phyloP scores from a whole-genome alignment of 1,284 basidiomycete genomes.

The Filobasidium uniguttulatum region DNA sequence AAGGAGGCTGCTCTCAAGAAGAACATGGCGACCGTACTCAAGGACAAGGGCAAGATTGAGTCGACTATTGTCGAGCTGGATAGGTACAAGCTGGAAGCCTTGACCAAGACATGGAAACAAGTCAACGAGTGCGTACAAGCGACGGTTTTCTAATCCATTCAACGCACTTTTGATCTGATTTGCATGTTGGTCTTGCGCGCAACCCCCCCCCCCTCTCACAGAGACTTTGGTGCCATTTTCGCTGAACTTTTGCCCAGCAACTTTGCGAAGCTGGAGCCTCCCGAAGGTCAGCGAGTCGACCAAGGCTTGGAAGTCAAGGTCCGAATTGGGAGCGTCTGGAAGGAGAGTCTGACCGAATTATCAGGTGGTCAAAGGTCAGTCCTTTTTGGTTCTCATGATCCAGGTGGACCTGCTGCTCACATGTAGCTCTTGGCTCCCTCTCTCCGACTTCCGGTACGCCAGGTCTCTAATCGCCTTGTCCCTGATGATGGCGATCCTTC shows the following conservation, averaged over 20 bases:
- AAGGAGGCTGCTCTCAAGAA: conserved; percentile 73
- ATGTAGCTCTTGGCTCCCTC: not conserved
- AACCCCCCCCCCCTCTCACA: conserved; percentile 34
- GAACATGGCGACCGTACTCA: conserved; percentile 77
- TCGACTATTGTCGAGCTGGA: conserved; percentile 88
- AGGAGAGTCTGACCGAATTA: conserved; percentile 88
- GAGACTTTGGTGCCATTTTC: conserved; percentile 95
- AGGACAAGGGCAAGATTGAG: conserved; percentile 94
- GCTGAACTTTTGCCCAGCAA: conserved; percentile 91
- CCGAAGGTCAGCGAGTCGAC: conserved; percentile 83
- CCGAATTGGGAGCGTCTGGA: conserved; percentile 87
- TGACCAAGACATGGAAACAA: conserved; percentile 90
- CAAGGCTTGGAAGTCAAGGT: conserved; percentile 97
- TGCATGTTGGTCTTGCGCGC: not conserved
- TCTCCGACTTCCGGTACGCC: conserved; percentile 3
- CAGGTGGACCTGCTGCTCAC: not conserved
- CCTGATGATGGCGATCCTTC: conserved; percentile 91
- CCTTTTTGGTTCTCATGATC: not conserved
- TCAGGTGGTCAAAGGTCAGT: conserved; percentile 88
- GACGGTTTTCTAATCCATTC: not conserved
- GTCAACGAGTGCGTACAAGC: conserved; percentile 59
- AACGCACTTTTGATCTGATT: not conserved
- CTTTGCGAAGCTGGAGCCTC: conserved; percentile 86
- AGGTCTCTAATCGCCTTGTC: conserved; percentile 93
- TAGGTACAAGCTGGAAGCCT: conserved; percentile 81